Base-by-base conservation (phyloP, 208 protist species). In the Leptomonas pyrrhocoris region DNA sequence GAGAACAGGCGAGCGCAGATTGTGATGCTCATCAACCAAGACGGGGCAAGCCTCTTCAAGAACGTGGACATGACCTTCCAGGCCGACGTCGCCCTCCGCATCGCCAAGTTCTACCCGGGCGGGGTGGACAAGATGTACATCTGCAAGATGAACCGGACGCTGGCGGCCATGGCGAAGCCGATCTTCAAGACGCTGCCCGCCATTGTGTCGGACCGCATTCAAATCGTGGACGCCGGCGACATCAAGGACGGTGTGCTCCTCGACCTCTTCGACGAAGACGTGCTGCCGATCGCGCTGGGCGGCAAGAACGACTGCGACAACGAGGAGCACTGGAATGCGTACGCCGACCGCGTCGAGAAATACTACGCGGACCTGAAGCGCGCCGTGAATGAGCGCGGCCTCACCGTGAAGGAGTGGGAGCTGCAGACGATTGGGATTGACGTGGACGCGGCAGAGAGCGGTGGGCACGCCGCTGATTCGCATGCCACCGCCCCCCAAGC, bases 371-470 rank as follows among this genome's bases (percentile, higher is more conserved):
- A 70, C 19, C 60, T 93, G 43, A 80, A 81, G 62, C 54, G 56
- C 9, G 87, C 84, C 2, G 68, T 90, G 18, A 74, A 77, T 16
- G 63, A 78, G 43, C 73, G 73, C n/a, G 81, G 79, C 3, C n/a
- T 85, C 18, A 85, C 70, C 2, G 84, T 93, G 50, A 93, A 93
- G 70, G 84, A 93, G 45, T 93, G 81, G 68, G 87, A 93, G 71
- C 65, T 93, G 30, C 53, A 86, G 56, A 54, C 61, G 53, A 3
- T 88, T 27, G 64, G 73, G 27, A 56, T 74, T 21, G 58, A 79
- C 34, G 56, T 66, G 2, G 57, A 28, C 3, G 31, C 57, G 30
- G 36, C 36, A 6, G 46, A 64, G 34, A 23, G 31, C 1, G 16
- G 23, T 9, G 2, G 27, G 9, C 48, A 0, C 16, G 28, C 27